These are phyloP conservation scores for Suillus paluster DNA, from an alignment of 768 basidiomycete genomes.

Conservation along the genomic window DNA sequence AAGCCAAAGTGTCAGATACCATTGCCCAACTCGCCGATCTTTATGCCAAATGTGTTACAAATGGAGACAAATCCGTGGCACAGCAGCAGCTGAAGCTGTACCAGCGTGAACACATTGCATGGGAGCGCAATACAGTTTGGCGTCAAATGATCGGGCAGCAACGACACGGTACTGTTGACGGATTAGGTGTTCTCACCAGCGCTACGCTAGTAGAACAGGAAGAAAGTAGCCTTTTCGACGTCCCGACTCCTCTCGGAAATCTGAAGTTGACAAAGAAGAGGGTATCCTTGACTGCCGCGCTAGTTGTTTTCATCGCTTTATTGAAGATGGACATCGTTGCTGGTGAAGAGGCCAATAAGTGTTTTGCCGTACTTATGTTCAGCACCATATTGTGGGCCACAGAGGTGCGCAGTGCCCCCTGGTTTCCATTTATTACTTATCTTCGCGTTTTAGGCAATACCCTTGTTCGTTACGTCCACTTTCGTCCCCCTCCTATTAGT, in stretches of 20 bases:
- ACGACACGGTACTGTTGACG: constrained; percentile 54
- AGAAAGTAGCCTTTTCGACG: constrained; percentile 40
- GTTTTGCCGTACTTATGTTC: constrained; percentile 87
- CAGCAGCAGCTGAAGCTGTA: constrained; percentile 83
- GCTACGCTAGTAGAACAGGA: constrained; percentile 49
- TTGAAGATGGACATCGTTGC: constrained; percentile 65
- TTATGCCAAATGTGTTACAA: constrained; percentile 86
- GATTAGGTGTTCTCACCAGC: constrained; percentile 45
- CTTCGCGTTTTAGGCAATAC: constrained; percentile 72
- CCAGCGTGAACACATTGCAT: constrained; percentile 92
- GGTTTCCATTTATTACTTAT: not conserved
- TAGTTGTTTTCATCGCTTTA: constrained; percentile 60
- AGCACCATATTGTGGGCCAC: constrained; percentile 96
- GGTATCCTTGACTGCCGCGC: constrained; percentile 59
- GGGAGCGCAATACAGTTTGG: constrained; percentile 99
- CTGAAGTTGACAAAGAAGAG: constrained; percentile 69
- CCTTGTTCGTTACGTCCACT: constrained; percentile 95
- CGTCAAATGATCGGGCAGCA: constrained; percentile 90
- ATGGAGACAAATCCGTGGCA: constrained; percentile 68
- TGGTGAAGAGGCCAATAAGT: constrained; percentile 77
- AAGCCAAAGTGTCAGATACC: constrained; percentile 61
- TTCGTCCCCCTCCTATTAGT: constrained; percentile 88
- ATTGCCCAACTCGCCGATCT: constrained; percentile 65
- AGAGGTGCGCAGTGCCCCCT: constrained; percentile 61
- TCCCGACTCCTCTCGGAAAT: constrained; percentile 69